Percentiles rank a stretch among this genome's conserved stretches.
These are phyloP conservation scores for Sonneratia alba DNA, from an alignment of 345 rosid genomes.

Conservation along the genomic window DNA sequence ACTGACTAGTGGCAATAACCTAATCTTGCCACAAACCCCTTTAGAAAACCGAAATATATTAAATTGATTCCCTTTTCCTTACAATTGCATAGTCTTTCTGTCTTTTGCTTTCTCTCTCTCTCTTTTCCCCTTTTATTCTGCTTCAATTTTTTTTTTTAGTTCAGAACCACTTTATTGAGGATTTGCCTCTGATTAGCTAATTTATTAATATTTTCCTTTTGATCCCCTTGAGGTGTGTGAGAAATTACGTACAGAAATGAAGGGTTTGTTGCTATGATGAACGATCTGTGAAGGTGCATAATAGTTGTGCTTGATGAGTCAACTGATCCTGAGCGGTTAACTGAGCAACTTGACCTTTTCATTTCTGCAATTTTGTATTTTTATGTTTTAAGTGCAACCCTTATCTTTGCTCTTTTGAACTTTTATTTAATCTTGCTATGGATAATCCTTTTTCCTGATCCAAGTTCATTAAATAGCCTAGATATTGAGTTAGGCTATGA, in stretches of 20 bases:
- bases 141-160: neutral
- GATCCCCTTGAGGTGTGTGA: neutral
- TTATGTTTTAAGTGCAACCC: neutral
- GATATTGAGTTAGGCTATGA: neutral
- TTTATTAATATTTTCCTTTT: too few relatives aligned
- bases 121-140: neutral
- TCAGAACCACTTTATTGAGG: neutral
- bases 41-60: too few relatives aligned
- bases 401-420: neutral
- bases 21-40: too few relatives aligned
- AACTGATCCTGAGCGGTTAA: constrained; percentile 2
- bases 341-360: neutral
- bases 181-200: too few relatives aligned
- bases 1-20: too few relatives aligned
- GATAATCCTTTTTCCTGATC: neutral
- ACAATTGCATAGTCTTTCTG: neutral
- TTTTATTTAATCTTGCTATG: neutral
- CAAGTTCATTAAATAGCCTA: neutral
- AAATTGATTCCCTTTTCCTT: too few relatives aligned
- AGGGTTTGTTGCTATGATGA: constrained; percentile 1
- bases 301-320: neutral
- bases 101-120: too few relatives aligned
- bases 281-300: neutral
- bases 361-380: too few relatives aligned
- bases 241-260: neutral